Percentiles rank a stretch among this genome's conserved stretches.
Evolutionary conservation across 202 grass and related monocot species (phyloP).

Genomic region (Schoenoplectus tabernaemontani): DNA sequence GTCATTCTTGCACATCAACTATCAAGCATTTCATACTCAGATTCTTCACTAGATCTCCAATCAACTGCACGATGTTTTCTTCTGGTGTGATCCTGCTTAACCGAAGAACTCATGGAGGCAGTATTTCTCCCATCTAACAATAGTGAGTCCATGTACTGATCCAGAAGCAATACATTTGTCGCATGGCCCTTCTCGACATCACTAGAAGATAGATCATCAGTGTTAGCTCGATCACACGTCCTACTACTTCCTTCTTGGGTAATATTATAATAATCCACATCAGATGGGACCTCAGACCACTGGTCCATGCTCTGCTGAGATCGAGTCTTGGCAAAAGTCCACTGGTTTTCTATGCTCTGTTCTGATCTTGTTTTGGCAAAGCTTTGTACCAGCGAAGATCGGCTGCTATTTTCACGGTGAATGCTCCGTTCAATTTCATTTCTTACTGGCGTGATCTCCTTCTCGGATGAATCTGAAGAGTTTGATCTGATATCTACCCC

Average conservation of each 20-base stretch:
- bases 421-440: slow-evolving; percentile 40
- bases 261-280: slow-evolving; percentile 42
- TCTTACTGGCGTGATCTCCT: slow-evolving; percentile 14
- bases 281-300: slow-evolving; percentile 75
- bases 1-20: slow-evolving; percentile 24
- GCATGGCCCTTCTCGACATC: slow-evolving; percentile 53
- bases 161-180: slow-evolving; percentile 56
- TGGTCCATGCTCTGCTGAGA: slow-evolving; percentile 90
- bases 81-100: slow-evolving; percentile 46
- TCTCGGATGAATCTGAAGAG: slow-evolving; percentile 24
- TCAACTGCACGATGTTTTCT: slow-evolving; percentile 48
- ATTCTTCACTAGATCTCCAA: slow-evolving; percentile 56
- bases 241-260: slow-evolving; percentile 4
- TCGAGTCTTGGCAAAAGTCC: slow-evolving; percentile 63
- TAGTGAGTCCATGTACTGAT: slow-evolving; percentile 94
- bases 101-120: slow-evolving; percentile 39
- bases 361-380: slow-evolving; percentile 56
- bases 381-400: slow-evolving; percentile 34
- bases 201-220: slow-evolving; percentile 43
- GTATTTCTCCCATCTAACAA: slow-evolving; percentile 41
- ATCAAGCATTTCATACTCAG: slow-evolving; percentile 73
- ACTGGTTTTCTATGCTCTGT: slow-evolving; percentile 66
- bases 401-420: slow-evolving; percentile 36
- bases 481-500: slow-evolving; percentile 29
- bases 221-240: background rate